Conservation (phyloP, 2,329 filamentous ascomycete species). For the Hymenoscyphus occultus region DNA sequence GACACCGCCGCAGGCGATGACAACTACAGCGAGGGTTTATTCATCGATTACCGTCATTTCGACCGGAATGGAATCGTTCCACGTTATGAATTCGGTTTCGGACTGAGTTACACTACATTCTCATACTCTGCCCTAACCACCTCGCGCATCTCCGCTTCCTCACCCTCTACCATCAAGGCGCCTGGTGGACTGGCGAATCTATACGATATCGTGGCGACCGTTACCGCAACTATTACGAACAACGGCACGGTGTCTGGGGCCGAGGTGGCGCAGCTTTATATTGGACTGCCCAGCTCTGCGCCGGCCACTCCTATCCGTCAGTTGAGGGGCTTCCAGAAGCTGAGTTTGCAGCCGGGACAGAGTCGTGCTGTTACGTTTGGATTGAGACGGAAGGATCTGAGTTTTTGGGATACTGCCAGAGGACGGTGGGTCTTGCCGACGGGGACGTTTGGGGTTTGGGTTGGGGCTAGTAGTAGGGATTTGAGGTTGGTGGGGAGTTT, state of each 20-base stretch:
- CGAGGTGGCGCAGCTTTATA: slow-evolving; percentile 52
- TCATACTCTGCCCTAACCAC: slow-evolving; percentile 27
- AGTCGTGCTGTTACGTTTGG: slow-evolving; percentile 45
- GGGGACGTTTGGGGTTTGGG: slow-evolving; percentile 24
- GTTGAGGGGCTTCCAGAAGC: slow-evolving; percentile 62
- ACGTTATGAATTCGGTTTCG: slow-evolving; percentile 44
- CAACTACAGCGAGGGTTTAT: slow-evolving; percentile 42
- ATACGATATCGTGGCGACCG: slow-evolving; percentile 59
- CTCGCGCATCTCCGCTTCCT: slow-evolving; percentile 14
- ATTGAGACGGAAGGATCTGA: slow-evolving; percentile 45
- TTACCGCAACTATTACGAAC: slow-evolving; percentile 62
- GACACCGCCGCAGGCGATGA: slow-evolving; percentile 35
- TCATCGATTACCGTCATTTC: slow-evolving; percentile 54
- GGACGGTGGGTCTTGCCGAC: slow-evolving; percentile 55
- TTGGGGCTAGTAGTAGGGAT: slow-evolving; percentile 32
- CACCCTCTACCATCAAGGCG: slow-evolving; percentile 8
- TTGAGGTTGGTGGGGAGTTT: slow-evolving; percentile 25
- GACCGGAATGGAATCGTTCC: slow-evolving; percentile 41
- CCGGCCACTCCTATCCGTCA: slow-evolving; percentile 39
- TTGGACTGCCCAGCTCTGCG: slow-evolving; percentile 39
- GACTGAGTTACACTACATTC: slow-evolving; percentile 57
- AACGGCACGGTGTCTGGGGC: slow-evolving; percentile 51
- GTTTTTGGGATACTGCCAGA: slow-evolving; percentile 58
- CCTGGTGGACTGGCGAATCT: slow-evolving; percentile 55
- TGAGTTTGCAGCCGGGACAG: slow-evolving; percentile 47